These are phyloP conservation scores for Balamuthia mandrillaris DNA, from an alignment of 208 protist species.

Conservation along the genomic window DNA sequence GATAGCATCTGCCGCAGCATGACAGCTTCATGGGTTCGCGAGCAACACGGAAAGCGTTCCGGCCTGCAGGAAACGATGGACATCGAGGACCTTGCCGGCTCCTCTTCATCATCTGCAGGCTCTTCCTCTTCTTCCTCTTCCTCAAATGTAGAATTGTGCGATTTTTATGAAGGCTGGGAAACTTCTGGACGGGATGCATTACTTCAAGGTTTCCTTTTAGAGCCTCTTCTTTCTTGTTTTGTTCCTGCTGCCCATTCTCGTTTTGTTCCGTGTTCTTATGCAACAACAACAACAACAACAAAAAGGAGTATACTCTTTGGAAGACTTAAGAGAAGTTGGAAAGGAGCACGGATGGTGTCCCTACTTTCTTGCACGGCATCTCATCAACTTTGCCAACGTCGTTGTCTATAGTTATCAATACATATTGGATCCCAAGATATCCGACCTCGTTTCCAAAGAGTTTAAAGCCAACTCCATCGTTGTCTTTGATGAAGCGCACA, in stretches of 20 bases:
- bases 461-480: constrained; percentile 92
- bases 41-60: too few relatives aligned
- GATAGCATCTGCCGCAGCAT: constrained; percentile 88
- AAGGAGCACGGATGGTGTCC: constrained; percentile 87
- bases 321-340: constrained; percentile 90
- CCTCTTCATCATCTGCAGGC: neutral
- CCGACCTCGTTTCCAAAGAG: constrained; percentile 84
- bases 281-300: constrained; percentile 46
- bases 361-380: constrained; percentile 73
- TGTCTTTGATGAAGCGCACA: constrained; percentile 99
- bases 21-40: constrained; percentile 87
- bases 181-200: neutral
- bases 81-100: too few relatives aligned
- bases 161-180: constrained; percentile 67
- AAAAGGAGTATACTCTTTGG: constrained; percentile 92
- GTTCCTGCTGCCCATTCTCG: neutral
- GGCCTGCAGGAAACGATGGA: too few relatives aligned
- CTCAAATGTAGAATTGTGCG: constrained; percentile 67
- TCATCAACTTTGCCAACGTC: constrained; percentile 89
- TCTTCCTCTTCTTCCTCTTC: neutral
- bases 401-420: constrained; percentile 98
- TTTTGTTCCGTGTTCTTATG: neutral
- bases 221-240: neutral
- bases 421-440: constrained; percentile 96
- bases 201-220: neutral